Evolutionary conservation across 495 filamentous ascomycete species (phyloP).

Genomic region (Aspergillus avenaceus): DNA sequence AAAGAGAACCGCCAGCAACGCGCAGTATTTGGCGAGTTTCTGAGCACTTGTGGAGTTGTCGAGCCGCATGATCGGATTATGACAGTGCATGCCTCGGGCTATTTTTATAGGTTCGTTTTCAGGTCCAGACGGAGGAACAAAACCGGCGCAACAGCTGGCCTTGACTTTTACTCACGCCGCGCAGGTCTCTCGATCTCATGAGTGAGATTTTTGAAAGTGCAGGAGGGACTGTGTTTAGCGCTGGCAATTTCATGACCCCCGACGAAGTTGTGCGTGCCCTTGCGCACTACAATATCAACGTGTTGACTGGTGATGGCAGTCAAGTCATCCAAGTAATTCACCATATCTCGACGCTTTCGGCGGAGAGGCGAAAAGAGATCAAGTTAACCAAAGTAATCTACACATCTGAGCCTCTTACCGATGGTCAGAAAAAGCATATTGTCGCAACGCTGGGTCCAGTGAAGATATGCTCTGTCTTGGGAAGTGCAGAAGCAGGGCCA

Average conservation of each 20-base stretch:
- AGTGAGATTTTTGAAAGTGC: conserved; percentile 8
- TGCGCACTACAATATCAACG: conserved; percentile 13
- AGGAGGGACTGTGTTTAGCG: conserved; percentile 12
- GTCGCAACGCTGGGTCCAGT: conserved; percentile 6
- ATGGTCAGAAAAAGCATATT: conserved; percentile 9
- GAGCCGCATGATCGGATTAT: conserved; percentile 23
- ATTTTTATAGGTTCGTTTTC: conserved; percentile 1
- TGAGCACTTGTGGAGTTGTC: conserved; percentile 14
- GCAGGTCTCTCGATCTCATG: conserved; percentile 6
- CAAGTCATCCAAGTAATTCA: conserved; percentile 14
- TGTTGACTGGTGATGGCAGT: conserved; percentile 16
- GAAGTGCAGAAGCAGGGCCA: conserved; percentile 27
- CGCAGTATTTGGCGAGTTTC: conserved; percentile 13
- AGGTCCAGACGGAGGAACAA: neutral
- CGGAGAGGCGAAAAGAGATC: neutral
- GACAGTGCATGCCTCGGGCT: conserved; percentile 20
- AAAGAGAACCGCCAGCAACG: conserved; percentile 25
- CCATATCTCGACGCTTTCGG: conserved; percentile 12
- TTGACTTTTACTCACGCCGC: neutral
- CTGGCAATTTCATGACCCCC: conserved; percentile 10
- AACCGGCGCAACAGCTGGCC: neutral
- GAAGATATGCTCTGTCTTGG: conserved; percentile 21
- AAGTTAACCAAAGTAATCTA: conserved; percentile 20
- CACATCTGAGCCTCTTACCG: conserved; percentile 20
- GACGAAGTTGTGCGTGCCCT: conserved; percentile 6